Evolutionary conservation across 176 grass and related monocot species (phyloP).

Genomic region (Triticum dicoccoides): DNA sequence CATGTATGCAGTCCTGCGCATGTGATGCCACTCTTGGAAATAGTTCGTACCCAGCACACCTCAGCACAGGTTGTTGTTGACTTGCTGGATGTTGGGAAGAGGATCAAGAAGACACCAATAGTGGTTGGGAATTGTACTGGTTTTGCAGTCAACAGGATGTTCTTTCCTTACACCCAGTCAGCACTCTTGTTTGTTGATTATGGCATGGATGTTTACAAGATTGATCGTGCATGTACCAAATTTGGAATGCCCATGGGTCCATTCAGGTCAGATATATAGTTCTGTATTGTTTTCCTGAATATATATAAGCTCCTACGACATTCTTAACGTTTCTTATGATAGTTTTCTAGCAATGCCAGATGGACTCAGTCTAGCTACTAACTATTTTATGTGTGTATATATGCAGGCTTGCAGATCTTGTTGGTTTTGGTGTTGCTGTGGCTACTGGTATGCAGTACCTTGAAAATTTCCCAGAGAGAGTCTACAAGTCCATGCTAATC

Average conservation of each 20-base stretch:
- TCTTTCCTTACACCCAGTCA: slow-evolving; percentile 91
- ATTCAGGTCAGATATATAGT: slow-evolving; percentile 65
- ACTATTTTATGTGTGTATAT: slow-evolving; percentile 5
- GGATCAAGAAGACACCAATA: slow-evolving; percentile 88
- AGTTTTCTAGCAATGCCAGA: not conserved
- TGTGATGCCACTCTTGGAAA: slow-evolving; percentile 93
- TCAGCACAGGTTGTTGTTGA: slow-evolving; percentile 85
- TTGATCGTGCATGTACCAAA: slow-evolving; percentile 80
- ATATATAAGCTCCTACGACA: slow-evolving; percentile 9
- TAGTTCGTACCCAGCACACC: slow-evolving; percentile 68
- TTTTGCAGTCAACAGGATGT: slow-evolving; percentile 96
- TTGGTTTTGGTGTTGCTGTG: slow-evolving; percentile 83
- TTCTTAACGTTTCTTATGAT: not conserved
- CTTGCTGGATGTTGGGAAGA: slow-evolving; percentile 84
- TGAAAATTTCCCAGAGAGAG: slow-evolving; percentile 78
- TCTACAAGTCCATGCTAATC: slow-evolving; percentile 86
- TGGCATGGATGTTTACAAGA: slow-evolving; percentile 90
- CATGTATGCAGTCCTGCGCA: slow-evolving; percentile 62
- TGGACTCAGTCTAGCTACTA: not conserved
- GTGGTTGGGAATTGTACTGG: slow-evolving; percentile 85
- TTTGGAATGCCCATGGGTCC: slow-evolving; percentile 99
- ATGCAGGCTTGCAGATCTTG: slow-evolving; percentile 73
- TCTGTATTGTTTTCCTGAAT: not conserved
- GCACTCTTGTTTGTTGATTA: slow-evolving; percentile 77
- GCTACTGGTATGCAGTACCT: slow-evolving; percentile 86